Evolutionary conservation across 768 basidiomycete species (phyloP).

Genomic region (Lactarius tabidus): DNA sequence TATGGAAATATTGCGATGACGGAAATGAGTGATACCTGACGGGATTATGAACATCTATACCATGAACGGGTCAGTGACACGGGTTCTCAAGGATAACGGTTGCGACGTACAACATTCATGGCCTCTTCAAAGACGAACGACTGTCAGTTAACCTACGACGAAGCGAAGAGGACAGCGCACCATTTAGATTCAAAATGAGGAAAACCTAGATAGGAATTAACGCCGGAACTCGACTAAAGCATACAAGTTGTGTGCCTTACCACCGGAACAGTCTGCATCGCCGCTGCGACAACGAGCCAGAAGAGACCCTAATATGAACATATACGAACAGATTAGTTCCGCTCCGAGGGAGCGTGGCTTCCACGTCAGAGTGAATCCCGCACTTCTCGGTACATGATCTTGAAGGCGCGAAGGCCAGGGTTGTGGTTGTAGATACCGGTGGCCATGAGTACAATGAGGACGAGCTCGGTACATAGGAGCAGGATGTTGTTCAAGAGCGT

Average conservation of each 20-base stretch:
- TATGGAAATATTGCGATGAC: not conserved
- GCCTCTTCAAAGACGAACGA: constrained; percentile 2
- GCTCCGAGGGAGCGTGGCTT: not conserved
- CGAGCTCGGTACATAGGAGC: constrained; percentile 4
- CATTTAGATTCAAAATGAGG: constrained; percentile 17
- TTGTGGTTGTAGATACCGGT: constrained; percentile 12
- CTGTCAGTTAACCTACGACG: not conserved
- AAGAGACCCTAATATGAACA: constrained; percentile 13
- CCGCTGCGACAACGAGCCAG: constrained; percentile 13
- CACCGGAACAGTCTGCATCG: constrained; percentile 13
- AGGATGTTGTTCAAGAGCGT: not conserved
- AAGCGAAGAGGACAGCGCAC: not conserved
- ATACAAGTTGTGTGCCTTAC: not conserved
- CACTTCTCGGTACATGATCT: constrained; percentile 22
- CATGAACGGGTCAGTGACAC: not conserved
- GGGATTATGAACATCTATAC: constrained; percentile 20
- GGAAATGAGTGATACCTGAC: constrained; percentile 9
- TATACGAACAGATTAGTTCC: not conserved
- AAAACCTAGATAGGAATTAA: constrained; percentile 11
- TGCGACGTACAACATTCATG: constrained; percentile 19
- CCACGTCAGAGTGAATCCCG: not conserved
- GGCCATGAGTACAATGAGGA: constrained; percentile 11
- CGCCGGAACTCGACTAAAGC: not conserved
- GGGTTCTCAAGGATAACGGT: not conserved
- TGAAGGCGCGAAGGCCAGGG: constrained; percentile 10